Evolutionary conservation across 768 basidiomycete species (phyloP), one percentile per base, ranked within the genome.

Genomic region (Agrocybe praecox): DNA sequence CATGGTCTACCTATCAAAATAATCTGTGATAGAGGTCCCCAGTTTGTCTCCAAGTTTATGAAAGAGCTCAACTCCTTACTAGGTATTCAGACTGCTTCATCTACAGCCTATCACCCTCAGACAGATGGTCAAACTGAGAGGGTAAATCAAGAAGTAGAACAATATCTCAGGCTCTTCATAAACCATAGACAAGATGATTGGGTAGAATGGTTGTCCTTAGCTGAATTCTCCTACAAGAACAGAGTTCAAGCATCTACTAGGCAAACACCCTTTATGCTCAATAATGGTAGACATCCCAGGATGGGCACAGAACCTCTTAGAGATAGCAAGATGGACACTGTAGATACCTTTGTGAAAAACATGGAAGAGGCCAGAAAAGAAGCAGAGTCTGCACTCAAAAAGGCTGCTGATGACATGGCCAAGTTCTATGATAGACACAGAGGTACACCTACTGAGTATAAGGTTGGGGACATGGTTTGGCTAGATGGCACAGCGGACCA

Each of bases 211-310:
- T 33, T 60, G 6, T 43, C 55, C 2, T 17, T 60, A 11, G 54
- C 54, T 21, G 58, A 60, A 42, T 60, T 60, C 23, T 26, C 19
- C 10, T 52, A 52, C 19, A 52, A 52, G 14, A 52, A 52, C 50
- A 36, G 21, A 18, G 24, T 42, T 43, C 56, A 57, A 11, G 26
- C 50, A 10, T 49, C 69, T 6, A 74, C 66, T 14, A 57, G 65
- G 33, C 10, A 33, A 1, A 46, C 54, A 1, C 72, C 69, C 1
- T 73, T 74, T 62, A 67, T 65, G 22, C 45, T 67, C 1, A 70
- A 72, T 56, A 61, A 67, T 34, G 70, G 74, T 18, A 66, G 62
- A 22, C 55, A 73, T 42, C 70, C 70, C 1, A 47, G 57, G 21
- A 52, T 52, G 33, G 45, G 51, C 9, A 54, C 64, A 12, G 46